These are phyloP conservation scores for Tilletia caries DNA, from an alignment of 1,284 basidiomycete species.

Conservation along the genomic window DNA sequence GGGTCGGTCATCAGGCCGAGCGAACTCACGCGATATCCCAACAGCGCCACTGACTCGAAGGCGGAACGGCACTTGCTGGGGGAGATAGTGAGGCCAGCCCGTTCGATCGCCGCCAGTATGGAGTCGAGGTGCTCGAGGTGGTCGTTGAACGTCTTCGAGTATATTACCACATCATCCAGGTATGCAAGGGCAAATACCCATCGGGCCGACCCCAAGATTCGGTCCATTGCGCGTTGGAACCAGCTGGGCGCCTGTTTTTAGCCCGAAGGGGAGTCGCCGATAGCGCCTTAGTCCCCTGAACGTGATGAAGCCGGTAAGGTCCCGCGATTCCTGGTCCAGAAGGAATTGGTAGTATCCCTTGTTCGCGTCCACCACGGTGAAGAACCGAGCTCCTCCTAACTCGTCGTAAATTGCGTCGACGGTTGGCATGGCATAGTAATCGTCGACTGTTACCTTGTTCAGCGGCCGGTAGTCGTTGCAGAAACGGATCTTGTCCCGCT, in stretches of 20 bases:
- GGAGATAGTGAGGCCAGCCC: not conserved
- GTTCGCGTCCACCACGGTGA: slow-evolving; percentile 55
- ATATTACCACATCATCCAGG: slow-evolving; percentile 56
- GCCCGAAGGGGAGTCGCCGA: slow-evolving; percentile 57
- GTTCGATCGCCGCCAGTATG: not conserved
- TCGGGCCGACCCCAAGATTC: slow-evolving; percentile 54
- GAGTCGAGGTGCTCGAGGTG: not conserved
- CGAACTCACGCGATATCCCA: not conserved
- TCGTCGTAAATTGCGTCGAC: slow-evolving; percentile 55
- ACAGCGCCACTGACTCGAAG: not conserved
- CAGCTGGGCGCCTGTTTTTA: slow-evolving; percentile 56
- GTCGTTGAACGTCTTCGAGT: not conserved
- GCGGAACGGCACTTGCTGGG: not conserved
- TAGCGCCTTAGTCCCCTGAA: slow-evolving; percentile 57
- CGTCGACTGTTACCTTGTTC: slow-evolving; percentile 53
- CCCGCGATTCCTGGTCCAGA: slow-evolving; percentile 47
- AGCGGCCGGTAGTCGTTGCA: slow-evolving; percentile 54
- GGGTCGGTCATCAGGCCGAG: not conserved
- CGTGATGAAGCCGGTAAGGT: slow-evolving; percentile 56
- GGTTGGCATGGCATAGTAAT: slow-evolving; percentile 57
- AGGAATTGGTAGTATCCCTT: slow-evolving; percentile 57
- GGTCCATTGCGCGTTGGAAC: slow-evolving; percentile 57
- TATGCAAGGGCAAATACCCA: slow-evolving; percentile 60
- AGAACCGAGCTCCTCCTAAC: slow-evolving; percentile 43
- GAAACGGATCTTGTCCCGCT: slow-evolving; percentile 50